Evolutionary conservation across 1,284 basidiomycete species (phyloP), one percentile per base, ranked within the genome.

Genomic region (Fistulina hepatica): DNA sequence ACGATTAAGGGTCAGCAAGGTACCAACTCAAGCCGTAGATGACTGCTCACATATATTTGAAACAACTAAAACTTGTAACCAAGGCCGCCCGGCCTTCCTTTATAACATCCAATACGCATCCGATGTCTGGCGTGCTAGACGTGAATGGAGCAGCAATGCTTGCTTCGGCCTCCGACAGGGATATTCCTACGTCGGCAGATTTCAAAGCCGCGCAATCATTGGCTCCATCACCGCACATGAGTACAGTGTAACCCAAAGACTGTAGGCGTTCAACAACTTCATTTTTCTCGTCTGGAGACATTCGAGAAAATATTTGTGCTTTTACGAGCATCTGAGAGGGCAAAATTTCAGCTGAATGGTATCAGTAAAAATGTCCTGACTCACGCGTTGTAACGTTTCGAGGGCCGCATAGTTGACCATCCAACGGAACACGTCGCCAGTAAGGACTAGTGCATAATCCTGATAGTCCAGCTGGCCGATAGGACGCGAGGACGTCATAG

Each of bases 241-340:
- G 73, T 9, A 97, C 94, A 0, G 88, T 95, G 56, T 97, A 98
- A 6, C 93, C 94, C 7, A 98, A 71, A 4, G 73, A 67, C 55
- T 98, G 95, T 16, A 99, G 68, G 3, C 93, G 77, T 56, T 97
- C 94, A 27, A 99, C 89, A 13, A 98, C 77, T 57, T 99, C 95
- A 52, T 97, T 95, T 66, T 99, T 99, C 65, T 98, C 95, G 58
- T 98, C 95, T 0, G 95, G 95, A 12, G 94, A 98, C 95, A 99
- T 98, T 19, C 95, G 77, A 7, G 95, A 93, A 56, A 94, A 99
- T 36, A 98, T 84, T 53, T 95, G 89, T 3, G 93, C 80, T 60
- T 97, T 95, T 43, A 97, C 89, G n/a, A 99, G 78, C 91, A 98
- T 94, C 89, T 94, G 46, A 25, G 19, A 45, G 26, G 21, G 20